Percentiles rank a stretch among this genome's conserved stretches.
Conservation (phyloP, 805 yeast species). For the Cephaloascus albidus region DNA sequence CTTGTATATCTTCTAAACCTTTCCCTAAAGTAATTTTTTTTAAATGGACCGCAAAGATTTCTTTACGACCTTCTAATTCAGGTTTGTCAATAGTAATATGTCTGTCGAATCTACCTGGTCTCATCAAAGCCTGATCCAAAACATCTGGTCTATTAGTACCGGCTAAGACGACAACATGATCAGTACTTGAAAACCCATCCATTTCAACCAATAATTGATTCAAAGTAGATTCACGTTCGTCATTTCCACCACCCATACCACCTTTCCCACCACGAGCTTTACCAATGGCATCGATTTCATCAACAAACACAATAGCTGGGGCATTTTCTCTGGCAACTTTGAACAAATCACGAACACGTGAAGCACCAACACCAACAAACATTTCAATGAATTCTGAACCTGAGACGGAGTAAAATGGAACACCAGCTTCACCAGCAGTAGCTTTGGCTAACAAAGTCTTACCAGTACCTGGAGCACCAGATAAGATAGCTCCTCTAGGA, state of each 20-base stretch:
- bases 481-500: constrained; percentile 94
- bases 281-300: constrained; percentile 99
- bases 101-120: constrained; percentile 98
- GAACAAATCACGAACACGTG: constrained; percentile 93
- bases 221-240: constrained; percentile 93
- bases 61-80: constrained; percentile 90
- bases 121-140: constrained; percentile 81
- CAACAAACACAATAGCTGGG: constrained; percentile 93
- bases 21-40: constrained; percentile 54
- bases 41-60: constrained; percentile 83
- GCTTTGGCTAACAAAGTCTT: constrained; percentile 95
- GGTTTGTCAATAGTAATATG: constrained; percentile 90
- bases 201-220: constrained; percentile 95
- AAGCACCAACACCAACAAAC: constrained; percentile 99
- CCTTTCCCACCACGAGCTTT: constrained; percentile 77
- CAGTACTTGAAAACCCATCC: constrained; percentile 92
- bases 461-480: constrained; percentile 99
- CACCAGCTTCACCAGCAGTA: constrained; percentile 99
- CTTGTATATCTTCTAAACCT: constrained; percentile 53
- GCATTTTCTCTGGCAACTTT: constrained; percentile 88
- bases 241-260: constrained; percentile 73
- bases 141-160: constrained; percentile 97
- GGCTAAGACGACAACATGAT: constrained; percentile 93
- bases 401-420: constrained; percentile 90
- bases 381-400: constrained; percentile 98